A percentile compares a stretch with the other conserved stretches of the same genome.
These are phyloP conservation scores for Lagenidium giganteum DNA, from an alignment of 352 stramenopile genomes.

Conservation along the genomic window DNA sequence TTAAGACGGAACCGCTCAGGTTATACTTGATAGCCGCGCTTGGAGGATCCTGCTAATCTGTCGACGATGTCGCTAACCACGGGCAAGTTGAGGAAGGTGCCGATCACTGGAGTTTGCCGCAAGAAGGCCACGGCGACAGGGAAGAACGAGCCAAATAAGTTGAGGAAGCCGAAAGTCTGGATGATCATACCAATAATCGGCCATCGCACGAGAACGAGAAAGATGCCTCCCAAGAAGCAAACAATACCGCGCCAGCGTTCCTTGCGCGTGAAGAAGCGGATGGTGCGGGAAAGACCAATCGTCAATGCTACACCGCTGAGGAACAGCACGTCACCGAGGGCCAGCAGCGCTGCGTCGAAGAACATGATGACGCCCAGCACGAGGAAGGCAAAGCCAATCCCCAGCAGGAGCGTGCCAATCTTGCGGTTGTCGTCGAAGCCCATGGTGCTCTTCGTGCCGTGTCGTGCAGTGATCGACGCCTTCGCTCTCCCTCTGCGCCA, in stretches of 20 bases:
- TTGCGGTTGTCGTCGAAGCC: conserved; percentile 96
- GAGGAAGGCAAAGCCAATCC: conserved; percentile 89
- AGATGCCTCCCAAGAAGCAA: conserved; percentile 91
- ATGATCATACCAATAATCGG: conserved; percentile 92
- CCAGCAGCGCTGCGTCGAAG: conserved; percentile 92
- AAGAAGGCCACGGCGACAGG: conserved; percentile 91
- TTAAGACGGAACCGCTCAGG: too few relatives aligned
- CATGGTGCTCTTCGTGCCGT: conserved; percentile 15
- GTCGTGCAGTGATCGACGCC: too few relatives aligned
- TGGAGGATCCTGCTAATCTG: conserved; percentile 73
- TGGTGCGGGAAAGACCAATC: conserved; percentile 89
- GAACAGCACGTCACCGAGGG: conserved; percentile 93
- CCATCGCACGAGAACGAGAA: conserved; percentile 91
- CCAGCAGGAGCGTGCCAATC: conserved; percentile 92
- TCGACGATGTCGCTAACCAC: conserved; percentile 81
- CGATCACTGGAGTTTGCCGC: conserved; percentile 90
- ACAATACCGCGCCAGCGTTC: conserved; percentile 93
- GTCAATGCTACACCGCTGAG: conserved; percentile 91
- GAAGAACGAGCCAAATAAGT: conserved; percentile 96
- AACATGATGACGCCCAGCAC: conserved; percentile 93
- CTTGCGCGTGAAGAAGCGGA: conserved; percentile 93
- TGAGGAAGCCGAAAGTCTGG: conserved; percentile 93
- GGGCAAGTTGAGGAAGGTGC: conserved; percentile 82
- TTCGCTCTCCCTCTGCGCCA: too few relatives aligned
- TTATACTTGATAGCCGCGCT: conserved; percentile 86